A percentile compares a stretch with the other conserved stretches of the same genome.
Conservation (phyloP, 139 green algal genomes). For the Ulvella scutata region DNA sequence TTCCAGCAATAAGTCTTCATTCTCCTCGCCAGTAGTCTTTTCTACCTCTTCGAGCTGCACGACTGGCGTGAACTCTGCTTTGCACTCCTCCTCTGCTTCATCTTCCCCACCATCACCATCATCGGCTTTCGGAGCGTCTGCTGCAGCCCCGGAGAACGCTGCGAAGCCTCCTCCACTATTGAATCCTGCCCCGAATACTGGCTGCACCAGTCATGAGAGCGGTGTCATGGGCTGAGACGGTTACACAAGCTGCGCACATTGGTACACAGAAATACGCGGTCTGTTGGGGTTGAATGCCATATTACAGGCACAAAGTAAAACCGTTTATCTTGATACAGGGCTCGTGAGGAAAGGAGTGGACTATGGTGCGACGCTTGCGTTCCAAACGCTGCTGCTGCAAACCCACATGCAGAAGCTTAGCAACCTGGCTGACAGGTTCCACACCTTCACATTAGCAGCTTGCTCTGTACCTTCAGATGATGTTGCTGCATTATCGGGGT, state of each 20-base stretch:
- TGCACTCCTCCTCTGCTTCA: slow-evolving; percentile 72
- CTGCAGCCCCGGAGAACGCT: slow-evolving; percentile 34
- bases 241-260: neutral
- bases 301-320: too few species aligned
- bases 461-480: too few species aligned
- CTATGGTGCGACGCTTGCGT: too few species aligned
- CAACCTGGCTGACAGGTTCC: too few species aligned
- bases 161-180: slow-evolving; percentile 47
- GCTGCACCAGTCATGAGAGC: neutral
- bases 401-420: too few species aligned
- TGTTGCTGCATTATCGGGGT: too few species aligned
- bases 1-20: slow-evolving; percentile 74
- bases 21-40: slow-evolving; percentile 84
- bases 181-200: neutral
- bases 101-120: slow-evolving; percentile 38
- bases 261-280: neutral
- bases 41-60: slow-evolving; percentile 95
- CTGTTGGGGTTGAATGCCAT: too few species aligned
- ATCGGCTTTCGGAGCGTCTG: slow-evolving; percentile 18
- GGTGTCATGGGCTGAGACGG: neutral
- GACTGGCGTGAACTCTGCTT: slow-evolving; percentile 79
- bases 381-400: too few species aligned
- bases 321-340: too few species aligned
- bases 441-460: too few species aligned
- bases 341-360: too few species aligned